phyloP scores from a whole-genome alignment of 306 rosid genomes.

The Cucurbita maxima region DNA sequence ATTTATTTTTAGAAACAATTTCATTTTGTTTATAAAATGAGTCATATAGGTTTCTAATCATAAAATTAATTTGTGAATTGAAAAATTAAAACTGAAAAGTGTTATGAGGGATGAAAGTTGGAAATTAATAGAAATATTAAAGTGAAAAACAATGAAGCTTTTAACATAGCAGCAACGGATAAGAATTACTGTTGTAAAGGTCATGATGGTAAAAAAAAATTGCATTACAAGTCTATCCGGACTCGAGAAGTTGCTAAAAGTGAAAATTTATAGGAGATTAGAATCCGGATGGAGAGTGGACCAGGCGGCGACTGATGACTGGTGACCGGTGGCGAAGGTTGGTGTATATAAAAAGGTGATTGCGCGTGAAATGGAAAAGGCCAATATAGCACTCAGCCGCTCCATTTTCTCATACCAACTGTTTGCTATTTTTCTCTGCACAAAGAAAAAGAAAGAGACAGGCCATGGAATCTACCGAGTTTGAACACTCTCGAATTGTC shows the following conservation, averaged over 20 bases:
- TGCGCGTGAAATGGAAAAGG: not conserved
- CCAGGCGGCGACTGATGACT: not conserved
- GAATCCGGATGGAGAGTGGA: conserved; percentile 6
- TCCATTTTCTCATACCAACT: not conserved
- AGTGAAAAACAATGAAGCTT: no score
- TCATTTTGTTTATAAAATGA: not conserved
- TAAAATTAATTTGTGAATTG: not conserved
- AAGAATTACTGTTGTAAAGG: no score
- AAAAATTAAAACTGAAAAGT: not conserved
- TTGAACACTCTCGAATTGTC: conserved; percentile 8
- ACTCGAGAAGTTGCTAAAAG: conserved; percentile 6
- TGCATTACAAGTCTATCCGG: not conserved
- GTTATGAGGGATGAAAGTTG: not conserved
- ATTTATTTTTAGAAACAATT: not conserved
- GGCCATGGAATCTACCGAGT: conserved; percentile 46
- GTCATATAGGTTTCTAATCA: not conserved
- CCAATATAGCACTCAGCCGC: not conserved
- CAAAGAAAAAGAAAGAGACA: not conserved
- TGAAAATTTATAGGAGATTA: conserved; percentile 12
- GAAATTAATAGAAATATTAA: no score
- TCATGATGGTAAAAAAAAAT: no score
- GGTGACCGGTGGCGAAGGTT: conserved; percentile 15
- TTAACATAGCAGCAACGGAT: no score
- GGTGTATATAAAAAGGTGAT: not conserved
- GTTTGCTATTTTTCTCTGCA: not conserved